Percentiles rank a stretch among this genome's conserved stretches.
Evolutionary conservation across 1,139 yeast genomes (phyloP).

Genomic region (Petasospora fabianii): DNA sequence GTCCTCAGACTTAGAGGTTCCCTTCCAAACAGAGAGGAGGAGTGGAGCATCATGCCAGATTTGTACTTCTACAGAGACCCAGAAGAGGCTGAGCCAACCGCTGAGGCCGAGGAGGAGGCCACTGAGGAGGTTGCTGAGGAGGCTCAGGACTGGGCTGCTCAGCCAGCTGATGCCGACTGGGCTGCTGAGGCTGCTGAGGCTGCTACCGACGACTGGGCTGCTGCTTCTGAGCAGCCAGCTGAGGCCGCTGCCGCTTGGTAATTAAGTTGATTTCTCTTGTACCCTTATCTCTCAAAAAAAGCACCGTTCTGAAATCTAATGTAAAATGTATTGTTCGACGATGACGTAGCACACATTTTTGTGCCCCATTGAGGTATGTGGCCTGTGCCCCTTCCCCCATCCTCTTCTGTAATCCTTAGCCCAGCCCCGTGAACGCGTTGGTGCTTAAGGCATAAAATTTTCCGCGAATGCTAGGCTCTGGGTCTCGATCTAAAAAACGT

Average conservation of each 20-base stretch:
- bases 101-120: slow-evolving; percentile 60
- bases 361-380: too few species aligned
- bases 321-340: slow-evolving; percentile 20
- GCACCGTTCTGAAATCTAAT: slow-evolving; percentile 23
- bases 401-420: too few species aligned
- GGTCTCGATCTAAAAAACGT: neutral
- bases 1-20: slow-evolving; percentile 99
- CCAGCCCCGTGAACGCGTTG: too few species aligned
- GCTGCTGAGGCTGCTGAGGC: slow-evolving; percentile 62
- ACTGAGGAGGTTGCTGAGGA: slow-evolving; percentile 58
- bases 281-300: slow-evolving; percentile 11
- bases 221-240: slow-evolving; percentile 25
- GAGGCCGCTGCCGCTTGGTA: slow-evolving; percentile 27
- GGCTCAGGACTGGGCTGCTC: slow-evolving; percentile 79
- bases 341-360: too few species aligned
- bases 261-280: slow-evolving; percentile 13
- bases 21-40: slow-evolving; percentile 93
- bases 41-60: slow-evolving; percentile 99
- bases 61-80: slow-evolving; percentile 99
- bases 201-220: slow-evolving; percentile 38
- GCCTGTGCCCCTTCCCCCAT: neutral
- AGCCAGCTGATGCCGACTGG: slow-evolving; percentile 68
- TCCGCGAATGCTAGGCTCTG: neutral
- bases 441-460: too few species aligned
- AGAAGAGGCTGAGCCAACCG: slow-evolving; percentile 93